These are phyloP conservation scores for Rhododendron molle DNA, from an alignment of 148 eudicot species.

Conservation along the genomic window DNA sequence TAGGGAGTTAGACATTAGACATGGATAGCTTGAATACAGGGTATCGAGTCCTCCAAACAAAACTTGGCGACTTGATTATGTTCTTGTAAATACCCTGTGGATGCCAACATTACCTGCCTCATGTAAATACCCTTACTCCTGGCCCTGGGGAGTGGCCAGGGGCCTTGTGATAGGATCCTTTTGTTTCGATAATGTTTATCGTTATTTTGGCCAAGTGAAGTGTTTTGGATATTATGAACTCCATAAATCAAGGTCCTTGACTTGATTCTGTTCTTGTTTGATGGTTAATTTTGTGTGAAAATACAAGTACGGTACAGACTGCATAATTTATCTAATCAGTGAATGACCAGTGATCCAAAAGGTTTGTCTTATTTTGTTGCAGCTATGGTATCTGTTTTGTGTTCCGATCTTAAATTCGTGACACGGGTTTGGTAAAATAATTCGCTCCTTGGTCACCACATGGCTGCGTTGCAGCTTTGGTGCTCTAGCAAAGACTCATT, in stretches of 20 bases:
- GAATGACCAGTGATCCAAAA: neutral
- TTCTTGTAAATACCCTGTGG: neutral
- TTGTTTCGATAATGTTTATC: too few species aligned
- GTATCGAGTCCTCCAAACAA: neutral
- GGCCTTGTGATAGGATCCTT: neutral
- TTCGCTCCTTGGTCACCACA: neutral
- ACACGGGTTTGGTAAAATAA: neutral
- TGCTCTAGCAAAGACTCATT: neutral
- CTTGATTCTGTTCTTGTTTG: too few species aligned
- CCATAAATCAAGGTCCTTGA: too few species aligned
- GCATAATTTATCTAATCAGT: neutral
- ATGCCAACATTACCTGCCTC: conserved; percentile 3
- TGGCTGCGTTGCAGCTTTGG: neutral
- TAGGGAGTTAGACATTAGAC: too few species aligned
- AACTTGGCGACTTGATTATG: too few species aligned
- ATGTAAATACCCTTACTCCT: conserved; percentile 19
- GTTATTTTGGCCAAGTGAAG: too few species aligned
- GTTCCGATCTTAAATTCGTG: neutral
- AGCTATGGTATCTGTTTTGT: neutral
- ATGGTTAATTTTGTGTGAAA: neutral
- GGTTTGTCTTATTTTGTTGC: neutral
- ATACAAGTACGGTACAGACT: neutral
- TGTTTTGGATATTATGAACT: too few species aligned
- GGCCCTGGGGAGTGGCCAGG: too few species aligned
- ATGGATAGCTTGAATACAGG: too few species aligned